A percentile compares a stretch with the other conserved stretches of the same genome.
Conservation (phyloP, 306 rosid species). For the Trichosanthes truncata region DNA sequence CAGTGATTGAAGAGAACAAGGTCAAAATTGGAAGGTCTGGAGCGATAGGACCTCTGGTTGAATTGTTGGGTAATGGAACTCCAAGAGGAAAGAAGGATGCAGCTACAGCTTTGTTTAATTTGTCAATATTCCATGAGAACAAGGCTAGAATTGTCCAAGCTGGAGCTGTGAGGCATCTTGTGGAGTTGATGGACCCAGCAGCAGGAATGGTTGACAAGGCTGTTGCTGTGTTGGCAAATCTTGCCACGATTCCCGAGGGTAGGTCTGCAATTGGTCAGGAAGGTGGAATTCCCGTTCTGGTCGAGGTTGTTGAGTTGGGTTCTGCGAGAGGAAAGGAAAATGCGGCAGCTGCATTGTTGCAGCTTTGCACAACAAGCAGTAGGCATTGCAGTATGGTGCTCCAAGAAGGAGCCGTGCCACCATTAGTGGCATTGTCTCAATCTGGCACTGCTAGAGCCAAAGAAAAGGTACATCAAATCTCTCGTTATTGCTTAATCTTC, state of each 20-base stretch:
- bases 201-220: conserved; percentile 99
- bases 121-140: conserved; percentile 91
- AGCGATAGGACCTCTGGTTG: conserved; percentile 87
- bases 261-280: conserved; percentile 78
- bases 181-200: conserved; percentile 98
- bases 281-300: conserved; percentile 86
- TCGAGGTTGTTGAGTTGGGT: conserved; percentile 97
- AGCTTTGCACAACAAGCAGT: conserved; percentile 62
- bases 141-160: conserved; percentile 86
- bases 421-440: conserved; percentile 87
- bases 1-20: conserved; percentile 97
- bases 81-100: conserved; percentile 99
- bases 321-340: conserved; percentile 96
- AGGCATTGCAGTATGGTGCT: conserved; percentile 67
- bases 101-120: conserved; percentile 91
- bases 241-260: conserved; percentile 89
- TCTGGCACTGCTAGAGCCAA: conserved; percentile 98
- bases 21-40: conserved; percentile 88
- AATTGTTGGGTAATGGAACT: conserved; percentile 88
- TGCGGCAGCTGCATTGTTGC: conserved; percentile 94
- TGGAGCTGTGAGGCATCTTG: conserved; percentile 93
- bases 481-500: background rate
- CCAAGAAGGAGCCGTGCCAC: conserved; percentile 99
- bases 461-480: conserved; percentile 57
- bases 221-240: conserved; percentile 95